Evolutionary conservation across 2,329 filamentous ascomycete species (phyloP), one percentile per base, ranked within the genome.

Genomic region (Fusarium devonianum): DNA sequence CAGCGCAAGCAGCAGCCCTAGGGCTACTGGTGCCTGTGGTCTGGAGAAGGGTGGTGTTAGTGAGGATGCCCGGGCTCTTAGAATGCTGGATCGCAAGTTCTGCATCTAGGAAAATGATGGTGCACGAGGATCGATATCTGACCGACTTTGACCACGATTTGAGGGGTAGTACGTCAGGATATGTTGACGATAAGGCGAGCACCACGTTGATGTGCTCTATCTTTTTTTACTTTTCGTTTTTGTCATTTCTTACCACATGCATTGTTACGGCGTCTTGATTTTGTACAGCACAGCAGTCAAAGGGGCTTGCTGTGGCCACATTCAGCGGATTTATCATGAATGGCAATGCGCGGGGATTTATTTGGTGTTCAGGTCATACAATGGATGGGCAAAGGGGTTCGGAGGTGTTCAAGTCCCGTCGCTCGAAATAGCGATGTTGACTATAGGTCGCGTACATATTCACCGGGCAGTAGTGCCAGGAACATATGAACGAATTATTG

Each of bases 1-100:
- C 56, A 77, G 77, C 60, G 74, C 72, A 7, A 66, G 67, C 55
- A 82, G 78, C 58, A 73, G 68, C 41, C 69, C 69, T 6, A 66
- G 70, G 39, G 49, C 62, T 14, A 63, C 49, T 25, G 65, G 53
- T 16, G 40, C 64, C 12, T 63, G 60, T 13, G 56, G 60, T 5
- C 43, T 67, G 7, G 70, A 73, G 37, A 68, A 69, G 49, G 61
- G 64, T 18, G 80, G 77, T 5, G 83, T 82, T 37, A 74, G 79
- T 13, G 86, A 89, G 67, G 87, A 90, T 58, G 80, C 79, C 53
- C 77, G 85, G 58, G 86, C 85, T 2, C 69, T 90, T 34, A 78
- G 84, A 56, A 84, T 88, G 66, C 73, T 90, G 38, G 84, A 90
- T 69, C 75, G 78, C 56, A 82, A 81, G 61, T 82, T 83, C 60